These are phyloP conservation scores for Patellifolia procumbens DNA, from an alignment of 179 eudicot species.

Conservation along the genomic window DNA sequence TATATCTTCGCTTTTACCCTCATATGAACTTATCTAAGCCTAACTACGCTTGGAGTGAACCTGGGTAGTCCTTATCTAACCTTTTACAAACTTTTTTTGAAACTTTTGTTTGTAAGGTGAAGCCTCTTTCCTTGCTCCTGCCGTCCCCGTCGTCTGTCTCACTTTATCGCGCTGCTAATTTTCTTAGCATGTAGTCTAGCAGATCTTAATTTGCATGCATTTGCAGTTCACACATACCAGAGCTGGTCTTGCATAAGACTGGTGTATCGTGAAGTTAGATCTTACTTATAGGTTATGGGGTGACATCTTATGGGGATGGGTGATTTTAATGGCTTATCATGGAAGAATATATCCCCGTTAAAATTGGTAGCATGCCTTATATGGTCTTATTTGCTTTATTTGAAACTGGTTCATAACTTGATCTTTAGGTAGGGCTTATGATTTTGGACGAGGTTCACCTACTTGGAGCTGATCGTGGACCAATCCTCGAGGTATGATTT, in stretches of 20 bases:
- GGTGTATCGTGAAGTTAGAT: background rate
- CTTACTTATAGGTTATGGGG: background rate
- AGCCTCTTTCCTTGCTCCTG: background rate
- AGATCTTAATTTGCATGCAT: background rate
- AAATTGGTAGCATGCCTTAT: background rate
- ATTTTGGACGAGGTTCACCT: conserved; percentile 98
- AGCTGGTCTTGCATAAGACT: conserved; percentile 5
- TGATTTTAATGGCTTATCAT: background rate
- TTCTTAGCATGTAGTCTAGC: background rate
- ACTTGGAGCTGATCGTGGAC: conserved; percentile 99
- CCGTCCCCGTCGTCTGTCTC: background rate
- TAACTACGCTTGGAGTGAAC: too few relatives aligned
- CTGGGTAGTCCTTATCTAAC: too few relatives aligned
- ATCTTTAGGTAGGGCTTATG: conserved; percentile 87
- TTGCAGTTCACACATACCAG: background rate
- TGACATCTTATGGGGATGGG: background rate
- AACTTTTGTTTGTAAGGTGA: background rate
- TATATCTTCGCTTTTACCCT: too few relatives aligned
- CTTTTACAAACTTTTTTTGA: background rate
- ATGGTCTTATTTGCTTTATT: conserved; percentile 9
- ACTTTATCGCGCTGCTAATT: too few relatives aligned
- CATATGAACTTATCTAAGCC: too few relatives aligned
- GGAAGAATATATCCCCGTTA: background rate
- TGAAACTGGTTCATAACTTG: conserved; percentile 21
- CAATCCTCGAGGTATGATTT: conserved; percentile 83